Conservation (phyloP, 1,284 basidiomycete species). For the Cutaneotrichosporon sp. region DNA sequence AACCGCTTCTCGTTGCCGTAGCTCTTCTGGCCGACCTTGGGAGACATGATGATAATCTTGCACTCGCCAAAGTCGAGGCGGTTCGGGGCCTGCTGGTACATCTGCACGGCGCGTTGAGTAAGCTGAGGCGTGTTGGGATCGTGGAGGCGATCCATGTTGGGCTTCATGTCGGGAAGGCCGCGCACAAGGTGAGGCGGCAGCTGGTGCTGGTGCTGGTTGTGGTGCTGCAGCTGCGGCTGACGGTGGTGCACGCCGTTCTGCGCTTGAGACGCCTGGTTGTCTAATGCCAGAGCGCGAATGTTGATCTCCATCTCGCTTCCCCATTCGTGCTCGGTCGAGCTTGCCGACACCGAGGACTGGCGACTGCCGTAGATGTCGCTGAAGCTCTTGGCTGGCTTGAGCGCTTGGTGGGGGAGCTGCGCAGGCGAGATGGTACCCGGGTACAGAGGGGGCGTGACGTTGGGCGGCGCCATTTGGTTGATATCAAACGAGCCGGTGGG, state of each 20-base stretch:
- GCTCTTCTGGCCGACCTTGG: constrained; percentile 94
- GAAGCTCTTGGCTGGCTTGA: constrained; percentile 42
- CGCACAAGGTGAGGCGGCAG: not conserved
- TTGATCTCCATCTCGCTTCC: constrained; percentile 33
- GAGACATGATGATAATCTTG: constrained; percentile 92
- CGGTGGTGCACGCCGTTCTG: not conserved
- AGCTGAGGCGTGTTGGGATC: constrained; percentile 11
- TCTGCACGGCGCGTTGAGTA: constrained; percentile 27
- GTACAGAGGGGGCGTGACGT: constrained; percentile 4
- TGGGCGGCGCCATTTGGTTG: constrained; percentile 13
- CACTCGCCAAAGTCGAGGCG: constrained; percentile 88
- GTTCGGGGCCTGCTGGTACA: constrained; percentile 78
- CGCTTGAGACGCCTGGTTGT: constrained; percentile 7
- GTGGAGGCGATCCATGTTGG: constrained; percentile 4
- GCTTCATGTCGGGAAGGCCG: constrained; percentile 5
- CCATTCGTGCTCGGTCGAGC: constrained; percentile 41
- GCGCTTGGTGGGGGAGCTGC: constrained; percentile 33
- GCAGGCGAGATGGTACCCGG: constrained; percentile 45
- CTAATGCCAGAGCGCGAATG: constrained; percentile 24
- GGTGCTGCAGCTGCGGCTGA: not conserved
- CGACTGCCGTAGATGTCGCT: constrained; percentile 40
- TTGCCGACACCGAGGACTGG: constrained; percentile 40
- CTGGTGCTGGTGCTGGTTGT: constrained; percentile 8
- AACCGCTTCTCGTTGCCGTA: constrained; percentile 97
- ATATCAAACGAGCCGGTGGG: constrained; percentile 26